phyloP scores from a whole-genome alignment of 768 basidiomycete species.

The Tremella fuciformis region DNA sequence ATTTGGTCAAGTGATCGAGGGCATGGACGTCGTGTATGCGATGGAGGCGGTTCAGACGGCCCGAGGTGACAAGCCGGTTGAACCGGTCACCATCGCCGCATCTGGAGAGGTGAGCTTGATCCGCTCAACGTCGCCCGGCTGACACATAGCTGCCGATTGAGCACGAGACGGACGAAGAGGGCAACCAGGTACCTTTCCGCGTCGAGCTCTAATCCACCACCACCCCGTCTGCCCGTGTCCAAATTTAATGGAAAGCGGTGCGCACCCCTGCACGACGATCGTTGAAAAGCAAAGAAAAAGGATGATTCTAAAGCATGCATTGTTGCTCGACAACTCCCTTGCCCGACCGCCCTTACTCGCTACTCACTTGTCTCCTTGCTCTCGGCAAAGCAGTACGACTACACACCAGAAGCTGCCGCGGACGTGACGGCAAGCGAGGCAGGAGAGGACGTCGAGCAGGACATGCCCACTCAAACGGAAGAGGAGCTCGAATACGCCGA shows the following conservation, averaged over 20 bases:
- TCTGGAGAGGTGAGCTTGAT: conserved; percentile 72
- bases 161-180: conserved; percentile 57
- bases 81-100: conserved; percentile 75
- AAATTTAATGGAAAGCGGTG: neutral
- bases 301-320: conserved; percentile 28
- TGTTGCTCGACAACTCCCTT: conserved; percentile 6
- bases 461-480: neutral
- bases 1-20: conserved; percentile 86
- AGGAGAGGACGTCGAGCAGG: conserved; percentile 11
- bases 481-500: conserved; percentile 49
- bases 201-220: conserved; percentile 74
- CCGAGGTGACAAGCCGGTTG: conserved; percentile 66
- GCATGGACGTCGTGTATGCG: conserved; percentile 75
- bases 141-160: conserved; percentile 54
- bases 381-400: no score
- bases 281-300: conserved; percentile 5
- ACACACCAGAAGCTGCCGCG: neutral
- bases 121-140: neutral
- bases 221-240: neutral
- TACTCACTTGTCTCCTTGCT: no score
- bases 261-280: neutral
- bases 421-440: conserved; percentile 5
- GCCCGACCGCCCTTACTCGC: conserved; percentile 6
- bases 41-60: conserved; percentile 75
- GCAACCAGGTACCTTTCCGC: conserved; percentile 87